phyloP scores from a whole-genome alignment of 345 rosid species.

The Erodium maritimum region DNA sequence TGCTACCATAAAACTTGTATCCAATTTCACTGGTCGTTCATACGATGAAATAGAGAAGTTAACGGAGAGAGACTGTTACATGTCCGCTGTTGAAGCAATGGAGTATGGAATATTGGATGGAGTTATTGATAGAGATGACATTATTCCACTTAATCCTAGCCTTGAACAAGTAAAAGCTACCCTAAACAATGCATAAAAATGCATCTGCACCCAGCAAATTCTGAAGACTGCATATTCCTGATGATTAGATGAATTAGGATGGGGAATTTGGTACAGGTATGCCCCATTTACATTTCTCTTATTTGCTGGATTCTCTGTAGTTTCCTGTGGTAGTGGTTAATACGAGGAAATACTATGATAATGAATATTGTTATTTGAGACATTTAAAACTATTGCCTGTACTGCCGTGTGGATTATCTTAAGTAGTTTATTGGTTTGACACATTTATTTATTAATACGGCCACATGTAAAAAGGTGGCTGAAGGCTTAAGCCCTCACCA shows the following conservation, averaged over 20 bases:
- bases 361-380: too few relatives aligned
- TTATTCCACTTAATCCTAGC: conserved; percentile 66
- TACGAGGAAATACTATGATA: background rate
- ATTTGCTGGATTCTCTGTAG: background rate
- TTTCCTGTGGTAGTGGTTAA: background rate
- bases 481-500: too few relatives aligned
- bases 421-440: too few relatives aligned
- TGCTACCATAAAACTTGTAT: conserved; percentile 47
- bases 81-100: conserved; percentile 91
- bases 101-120: conserved; percentile 94
- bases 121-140: conserved; percentile 81
- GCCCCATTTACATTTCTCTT: background rate
- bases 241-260: conserved; percentile 64
- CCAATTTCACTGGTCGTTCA: conserved; percentile 61
- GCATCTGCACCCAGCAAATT: conserved; percentile 65
- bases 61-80: conserved; percentile 73
- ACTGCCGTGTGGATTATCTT: too few relatives aligned
- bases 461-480: too few relatives aligned
- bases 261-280: conserved; percentile 22
- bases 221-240: conserved; percentile 81
- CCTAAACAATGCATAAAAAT: conserved; percentile 36
- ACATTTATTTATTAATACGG: too few relatives aligned
- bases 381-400: too few relatives aligned
- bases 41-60: conserved; percentile 64
- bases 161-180: conserved; percentile 67